phyloP scores from a whole-genome alignment of 257 asterid species.

The Jacaranda mimosifolia region DNA sequence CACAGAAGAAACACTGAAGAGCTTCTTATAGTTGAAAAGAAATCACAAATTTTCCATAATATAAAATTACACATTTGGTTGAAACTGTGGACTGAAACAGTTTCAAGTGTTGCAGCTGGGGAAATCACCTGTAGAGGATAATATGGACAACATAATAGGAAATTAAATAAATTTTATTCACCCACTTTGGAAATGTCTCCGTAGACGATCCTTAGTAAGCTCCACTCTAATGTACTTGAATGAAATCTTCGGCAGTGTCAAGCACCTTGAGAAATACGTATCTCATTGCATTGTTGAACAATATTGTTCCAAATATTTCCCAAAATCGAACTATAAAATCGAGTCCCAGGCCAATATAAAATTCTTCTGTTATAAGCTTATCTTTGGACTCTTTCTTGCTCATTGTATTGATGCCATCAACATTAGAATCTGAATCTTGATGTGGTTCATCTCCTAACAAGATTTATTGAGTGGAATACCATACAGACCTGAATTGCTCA shows the following conservation, averaged over 20 bases:
- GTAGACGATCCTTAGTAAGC: neutral
- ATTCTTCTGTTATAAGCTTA: constrained; percentile 26
- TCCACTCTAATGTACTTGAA: neutral
- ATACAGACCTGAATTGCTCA: no score
- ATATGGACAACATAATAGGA: neutral
- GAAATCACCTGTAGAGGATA: neutral
- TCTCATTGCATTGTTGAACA: neutral
- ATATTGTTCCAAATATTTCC: constrained; percentile 27
- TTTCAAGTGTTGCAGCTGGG: neutral
- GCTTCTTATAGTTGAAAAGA: no score
- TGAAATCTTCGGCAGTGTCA: neutral
- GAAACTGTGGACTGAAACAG: neutral
- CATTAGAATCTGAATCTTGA: no score
- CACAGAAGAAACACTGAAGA: no score
- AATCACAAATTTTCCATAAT: no score
- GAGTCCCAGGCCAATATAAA: constrained; percentile 19
- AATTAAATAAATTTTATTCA: neutral
- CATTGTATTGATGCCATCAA: neutral
- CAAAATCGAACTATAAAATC: constrained; percentile 35
- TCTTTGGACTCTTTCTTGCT: constrained; percentile 2
- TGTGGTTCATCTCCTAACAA: constrained; percentile 31
- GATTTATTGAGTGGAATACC: no score
- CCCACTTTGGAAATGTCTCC: neutral
- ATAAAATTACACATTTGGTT: no score
- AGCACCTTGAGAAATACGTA: neutral